Evolutionary conservation across 352 stramenopile species (phyloP), one percentile per base, ranked within the genome.

Genomic region (Blastocystis sp.): DNA sequence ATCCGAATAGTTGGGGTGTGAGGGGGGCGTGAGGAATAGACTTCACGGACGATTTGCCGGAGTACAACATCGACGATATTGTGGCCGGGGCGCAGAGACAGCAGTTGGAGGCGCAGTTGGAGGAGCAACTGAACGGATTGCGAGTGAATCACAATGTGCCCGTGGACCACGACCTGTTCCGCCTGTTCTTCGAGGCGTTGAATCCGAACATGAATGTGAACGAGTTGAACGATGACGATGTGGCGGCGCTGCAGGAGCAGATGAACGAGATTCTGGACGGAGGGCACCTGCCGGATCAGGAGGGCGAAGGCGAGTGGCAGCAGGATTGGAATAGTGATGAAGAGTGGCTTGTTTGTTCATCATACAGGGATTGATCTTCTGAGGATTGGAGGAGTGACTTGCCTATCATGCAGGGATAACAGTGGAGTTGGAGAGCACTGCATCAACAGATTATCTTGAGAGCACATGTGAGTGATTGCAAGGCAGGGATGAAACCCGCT

Each of bases 161-260:
- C 9, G 71, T 40, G 17, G 71, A 81, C n/a, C 71, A 81, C 45
- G 66, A 81, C 40, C n/a, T 81, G 14, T 59, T 81, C 48, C 71
- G 56, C 19, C 60, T 81, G 14, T 81, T 81, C 28, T 41, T 81
- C 52, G 71, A 81, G 23, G 71, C 71, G 28, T 38, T 81, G 43
- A 81, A 81, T 64, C 71, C 71, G 2, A 66, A 64, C 2, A 81
- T 81, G 71, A 81, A 81, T 38, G 71, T 53, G 48, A 59, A 53
- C 23, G 71, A 81, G 28, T 23, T 81, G 2, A 81, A 81, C 28
- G 71, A 81, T 52, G 71, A 81, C 71, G 71, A 81, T 41, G 71
- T 81, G 53, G 71, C 71, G 9, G 71, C 71, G 28, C n/a, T 81
- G 3, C 71, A 81, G 21, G 71, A 81, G 23, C 71, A 81, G 48